phyloP scores from a whole-genome alignment of 345 rosid genomes.

The Pistacia integerrima region DNA sequence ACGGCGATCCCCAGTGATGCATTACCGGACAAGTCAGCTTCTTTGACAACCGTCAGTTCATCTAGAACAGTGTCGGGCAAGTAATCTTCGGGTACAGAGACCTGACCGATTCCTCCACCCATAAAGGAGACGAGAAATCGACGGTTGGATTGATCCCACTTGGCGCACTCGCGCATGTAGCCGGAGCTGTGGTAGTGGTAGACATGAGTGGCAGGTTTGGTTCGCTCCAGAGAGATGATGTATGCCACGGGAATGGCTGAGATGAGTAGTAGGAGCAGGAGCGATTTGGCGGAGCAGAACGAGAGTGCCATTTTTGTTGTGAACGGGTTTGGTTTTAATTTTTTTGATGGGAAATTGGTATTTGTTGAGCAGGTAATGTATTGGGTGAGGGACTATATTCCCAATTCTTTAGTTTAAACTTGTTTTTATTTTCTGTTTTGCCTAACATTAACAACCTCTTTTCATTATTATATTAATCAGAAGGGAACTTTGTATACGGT shows the following conservation, averaged over 20 bases:
- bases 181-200: constrained; percentile 74
- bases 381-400: too few species aligned
- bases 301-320: constrained; percentile 26
- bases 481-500: too few species aligned
- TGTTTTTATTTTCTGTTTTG: too few species aligned
- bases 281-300: constrained; percentile 41
- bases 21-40: constrained; percentile 68
- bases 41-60: constrained; percentile 65
- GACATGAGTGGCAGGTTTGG: constrained; percentile 60
- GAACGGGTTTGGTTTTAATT: background rate
- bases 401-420: too few species aligned
- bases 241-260: constrained; percentile 76
- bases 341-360: background rate
- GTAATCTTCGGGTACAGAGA: constrained; percentile 48
- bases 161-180: constrained; percentile 79
- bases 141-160: constrained; percentile 74
- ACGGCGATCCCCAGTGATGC: constrained; percentile 64
- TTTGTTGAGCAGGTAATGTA: background rate
- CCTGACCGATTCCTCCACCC: constrained; percentile 76
- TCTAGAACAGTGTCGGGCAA: constrained; percentile 30
- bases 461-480: too few species aligned
- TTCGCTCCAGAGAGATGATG: constrained; percentile 57
- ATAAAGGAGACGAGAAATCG: constrained; percentile 82
- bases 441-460: too few species aligned
- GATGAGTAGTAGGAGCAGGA: constrained; percentile 46